These are phyloP conservation scores for Globisporangium nunn DNA, from an alignment of 352 stramenopile genomes.

Conservation along the genomic window DNA sequence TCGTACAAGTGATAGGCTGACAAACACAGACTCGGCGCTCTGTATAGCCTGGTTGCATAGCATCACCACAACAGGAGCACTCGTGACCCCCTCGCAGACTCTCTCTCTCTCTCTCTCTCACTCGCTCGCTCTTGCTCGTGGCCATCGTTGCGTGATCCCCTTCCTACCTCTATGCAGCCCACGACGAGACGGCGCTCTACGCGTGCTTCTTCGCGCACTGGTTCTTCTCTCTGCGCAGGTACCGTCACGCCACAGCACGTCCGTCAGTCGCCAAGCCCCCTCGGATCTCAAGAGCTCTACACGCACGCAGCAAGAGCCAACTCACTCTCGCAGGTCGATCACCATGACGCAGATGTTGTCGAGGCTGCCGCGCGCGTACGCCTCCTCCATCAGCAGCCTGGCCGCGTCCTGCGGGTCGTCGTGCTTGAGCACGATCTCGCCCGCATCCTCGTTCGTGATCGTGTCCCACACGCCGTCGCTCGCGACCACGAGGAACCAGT, in stretches of 20 bases:
- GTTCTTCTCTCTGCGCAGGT: slow-evolving; percentile 36
- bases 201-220: slow-evolving; percentile 31
- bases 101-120: not conserved
- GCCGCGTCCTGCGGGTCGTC: slow-evolving; percentile 65
- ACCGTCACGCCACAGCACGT: not conserved
- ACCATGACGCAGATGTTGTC: slow-evolving; percentile 92
- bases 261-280: not conserved
- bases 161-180: slow-evolving; percentile 1
- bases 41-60: slow-evolving; percentile 1
- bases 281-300: not conserved
- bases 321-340: slow-evolving; percentile 80
- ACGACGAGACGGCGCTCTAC: slow-evolving; percentile 14
- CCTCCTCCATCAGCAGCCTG: slow-evolving; percentile 80
- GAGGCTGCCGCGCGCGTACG: slow-evolving; percentile 74
- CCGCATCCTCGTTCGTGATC: slow-evolving; percentile 83
- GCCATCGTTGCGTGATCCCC: not conserved
- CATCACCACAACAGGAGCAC: not conserved
- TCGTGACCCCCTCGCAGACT: not conserved
- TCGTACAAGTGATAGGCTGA: slow-evolving; percentile 32
- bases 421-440: slow-evolving; percentile 56
- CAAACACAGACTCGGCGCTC: slow-evolving; percentile 1
- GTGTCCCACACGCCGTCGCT: slow-evolving; percentile 92
- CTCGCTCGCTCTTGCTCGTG: not conserved
- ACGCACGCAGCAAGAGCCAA: not conserved
- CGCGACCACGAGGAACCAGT: slow-evolving; percentile 84